Conservation (phyloP, 257 asterid species). For the Jacaranda mimosifolia region DNA sequence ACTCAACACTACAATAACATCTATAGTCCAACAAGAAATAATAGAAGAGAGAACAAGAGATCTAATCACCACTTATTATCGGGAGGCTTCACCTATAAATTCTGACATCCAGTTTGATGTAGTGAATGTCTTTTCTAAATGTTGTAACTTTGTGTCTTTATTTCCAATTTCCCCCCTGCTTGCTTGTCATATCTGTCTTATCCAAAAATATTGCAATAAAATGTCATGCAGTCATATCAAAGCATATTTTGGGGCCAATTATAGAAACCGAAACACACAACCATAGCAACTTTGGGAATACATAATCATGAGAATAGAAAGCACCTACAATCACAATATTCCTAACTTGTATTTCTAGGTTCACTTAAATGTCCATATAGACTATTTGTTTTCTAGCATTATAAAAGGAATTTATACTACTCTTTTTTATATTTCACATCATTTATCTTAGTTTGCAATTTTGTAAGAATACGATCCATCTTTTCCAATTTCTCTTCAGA, state of each 20-base stretch:
- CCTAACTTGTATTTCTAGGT: not conserved
- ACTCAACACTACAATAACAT: constrained; percentile 45
- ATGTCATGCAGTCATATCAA: not conserved
- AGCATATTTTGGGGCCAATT: not conserved
- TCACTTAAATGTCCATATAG: too few species aligned
- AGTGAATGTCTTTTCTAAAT: constrained; percentile 95
- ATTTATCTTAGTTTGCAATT: too few species aligned
- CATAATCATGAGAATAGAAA: not conserved
- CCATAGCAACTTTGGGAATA: not conserved
- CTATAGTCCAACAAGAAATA: constrained; percentile 36
- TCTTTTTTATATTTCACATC: too few species aligned
- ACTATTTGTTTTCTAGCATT: too few species aligned
- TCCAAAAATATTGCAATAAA: constrained; percentile 1
- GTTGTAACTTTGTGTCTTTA: constrained; percentile 87
- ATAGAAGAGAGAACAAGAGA: not conserved
- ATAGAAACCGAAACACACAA: constrained; percentile 6
- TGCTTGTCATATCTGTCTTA: constrained; percentile 84
- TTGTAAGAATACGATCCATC: too few species aligned
- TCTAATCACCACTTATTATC: constrained; percentile 79
- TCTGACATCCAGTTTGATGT: constrained; percentile 98
- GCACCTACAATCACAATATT: not conserved
- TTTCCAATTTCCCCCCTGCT: constrained; percentile 98
- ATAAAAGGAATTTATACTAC: too few species aligned
- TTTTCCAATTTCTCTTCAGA: too few species aligned
- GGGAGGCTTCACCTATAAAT: constrained; percentile 95